phyloP scores from a whole-genome alignment of 306 rosid species.

The Gillenia trifoliata region DNA sequence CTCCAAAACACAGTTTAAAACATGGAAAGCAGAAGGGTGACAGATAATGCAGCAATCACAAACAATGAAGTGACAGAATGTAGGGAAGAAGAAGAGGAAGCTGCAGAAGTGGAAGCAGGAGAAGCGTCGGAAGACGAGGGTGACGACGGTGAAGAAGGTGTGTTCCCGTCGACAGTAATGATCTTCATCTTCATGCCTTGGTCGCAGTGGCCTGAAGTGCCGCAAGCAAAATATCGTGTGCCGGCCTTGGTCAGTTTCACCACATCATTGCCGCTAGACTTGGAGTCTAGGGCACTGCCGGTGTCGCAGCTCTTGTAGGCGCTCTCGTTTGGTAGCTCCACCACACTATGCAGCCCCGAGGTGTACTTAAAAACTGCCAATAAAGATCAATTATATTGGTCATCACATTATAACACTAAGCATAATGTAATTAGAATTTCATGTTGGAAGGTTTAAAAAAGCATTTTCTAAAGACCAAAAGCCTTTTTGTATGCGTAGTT shows the following conservation, averaged over 20 bases:
- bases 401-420: not conserved
- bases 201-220: slow-evolving; percentile 71
- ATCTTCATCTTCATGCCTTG: slow-evolving; percentile 90
- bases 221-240: slow-evolving; percentile 69
- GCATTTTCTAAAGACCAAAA: too few relatives aligned
- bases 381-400: not conserved
- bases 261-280: slow-evolving; percentile 51
- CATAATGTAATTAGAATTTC: too few relatives aligned
- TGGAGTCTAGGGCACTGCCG: slow-evolving; percentile 40
- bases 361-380: slow-evolving; percentile 74
- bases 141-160: slow-evolving; percentile 42
- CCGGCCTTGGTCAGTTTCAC: slow-evolving; percentile 52
- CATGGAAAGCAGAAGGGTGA: slow-evolving; percentile 10
- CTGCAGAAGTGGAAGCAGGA: slow-evolving; percentile 21
- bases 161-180: slow-evolving; percentile 29
- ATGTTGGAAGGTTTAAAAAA: too few relatives aligned
- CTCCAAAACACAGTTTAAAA: slow-evolving; percentile 13
- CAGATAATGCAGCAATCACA: slow-evolving; percentile 20
- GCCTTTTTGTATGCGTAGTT: too few relatives aligned
- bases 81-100: slow-evolving; percentile 13
- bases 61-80: slow-evolving; percentile 17
- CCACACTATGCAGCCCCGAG: slow-evolving; percentile 62
- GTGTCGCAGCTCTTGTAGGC: slow-evolving; percentile 65
- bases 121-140: slow-evolving; percentile 25
- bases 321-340: slow-evolving; percentile 53